phyloP scores from a whole-genome alignment of 169 alveolate species.

The Cryptosporidium meleagridis region DNA sequence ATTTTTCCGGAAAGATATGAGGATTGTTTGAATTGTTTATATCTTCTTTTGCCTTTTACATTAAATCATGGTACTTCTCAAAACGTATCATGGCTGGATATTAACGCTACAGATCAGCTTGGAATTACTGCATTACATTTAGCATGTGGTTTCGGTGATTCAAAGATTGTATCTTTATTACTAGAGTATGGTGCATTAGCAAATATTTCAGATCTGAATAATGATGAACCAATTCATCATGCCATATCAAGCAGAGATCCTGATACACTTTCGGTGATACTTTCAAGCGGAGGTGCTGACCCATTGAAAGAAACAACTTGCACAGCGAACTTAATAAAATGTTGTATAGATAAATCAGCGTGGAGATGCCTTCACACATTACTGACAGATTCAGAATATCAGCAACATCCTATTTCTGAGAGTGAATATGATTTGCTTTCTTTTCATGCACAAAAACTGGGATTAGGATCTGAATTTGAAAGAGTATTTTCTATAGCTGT shows the following conservation, averaged over 20 bases:
- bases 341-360: slow-evolving; percentile 72
- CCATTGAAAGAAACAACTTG: slow-evolving; percentile 42
- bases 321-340: slow-evolving; percentile 54
- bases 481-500: slow-evolving; percentile 52
- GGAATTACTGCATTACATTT: slow-evolving; percentile 65
- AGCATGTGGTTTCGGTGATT: slow-evolving; percentile 68
- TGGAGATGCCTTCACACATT: slow-evolving; percentile 68
- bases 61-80: slow-evolving; percentile 21
- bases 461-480: slow-evolving; percentile 46
- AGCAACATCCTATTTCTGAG: slow-evolving; percentile 73
- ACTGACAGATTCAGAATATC: slow-evolving; percentile 58
- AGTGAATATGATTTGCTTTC: slow-evolving; percentile 72
- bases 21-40: slow-evolving; percentile 36
- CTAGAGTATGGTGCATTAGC: slow-evolving; percentile 70
- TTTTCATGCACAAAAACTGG: slow-evolving; percentile 69
- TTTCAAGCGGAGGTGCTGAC: slow-evolving; percentile 58
- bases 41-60: slow-evolving; percentile 40
- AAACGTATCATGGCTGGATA: slow-evolving; percentile 25
- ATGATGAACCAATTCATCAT: slow-evolving; percentile 52
- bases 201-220: slow-evolving; percentile 19
- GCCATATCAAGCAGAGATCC: slow-evolving; percentile 75
- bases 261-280: slow-evolving; percentile 26
- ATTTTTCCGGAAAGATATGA: slow-evolving; percentile 58
- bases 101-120: slow-evolving; percentile 59
- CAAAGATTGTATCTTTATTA: slow-evolving; percentile 42